Evolutionary conservation across 306 rosid genomes (phyloP).

Genomic region (Cyclanthera cordifolia): DNA sequence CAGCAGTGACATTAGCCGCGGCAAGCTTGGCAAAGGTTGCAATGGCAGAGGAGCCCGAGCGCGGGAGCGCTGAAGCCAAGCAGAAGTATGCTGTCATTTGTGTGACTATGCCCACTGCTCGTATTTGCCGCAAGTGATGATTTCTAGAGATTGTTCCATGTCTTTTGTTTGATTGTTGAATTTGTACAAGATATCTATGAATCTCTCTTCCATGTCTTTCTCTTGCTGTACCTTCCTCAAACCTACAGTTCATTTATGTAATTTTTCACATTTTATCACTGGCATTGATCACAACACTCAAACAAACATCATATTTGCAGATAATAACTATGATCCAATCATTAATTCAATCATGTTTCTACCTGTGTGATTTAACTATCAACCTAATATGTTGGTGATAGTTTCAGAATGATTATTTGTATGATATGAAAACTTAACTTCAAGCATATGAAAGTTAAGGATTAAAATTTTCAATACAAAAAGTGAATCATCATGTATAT

Average conservation of each 20-base stretch:
- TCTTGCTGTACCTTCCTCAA: neutral
- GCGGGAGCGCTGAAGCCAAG: constrained; percentile 40
- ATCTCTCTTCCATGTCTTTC: neutral
- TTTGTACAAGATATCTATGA: constrained; percentile 4
- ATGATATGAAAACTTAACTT: neutral
- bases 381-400: neutral
- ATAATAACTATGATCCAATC: neutral
- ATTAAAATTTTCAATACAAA: neutral
- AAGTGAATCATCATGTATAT: neutral
- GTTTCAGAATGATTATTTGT: neutral
- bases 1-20: constrained; percentile 32
- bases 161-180: neutral
- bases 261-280: neutral
- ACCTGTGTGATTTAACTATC: neutral
- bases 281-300: neutral
- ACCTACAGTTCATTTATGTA: neutral
- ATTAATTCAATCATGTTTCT: neutral
- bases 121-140: constrained; percentile 42
- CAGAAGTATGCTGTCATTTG: constrained; percentile 42
- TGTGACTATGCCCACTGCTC: constrained; percentile 57
- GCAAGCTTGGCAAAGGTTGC: constrained; percentile 39
- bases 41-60: constrained; percentile 42
- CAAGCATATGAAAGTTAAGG: neutral
- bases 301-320: neutral
- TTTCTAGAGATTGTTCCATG: neutral